These are phyloP conservation scores for Decorospora gaudefroyi DNA, from an alignment of 2,329 filamentous ascomycete genomes.

Conservation along the genomic window DNA sequence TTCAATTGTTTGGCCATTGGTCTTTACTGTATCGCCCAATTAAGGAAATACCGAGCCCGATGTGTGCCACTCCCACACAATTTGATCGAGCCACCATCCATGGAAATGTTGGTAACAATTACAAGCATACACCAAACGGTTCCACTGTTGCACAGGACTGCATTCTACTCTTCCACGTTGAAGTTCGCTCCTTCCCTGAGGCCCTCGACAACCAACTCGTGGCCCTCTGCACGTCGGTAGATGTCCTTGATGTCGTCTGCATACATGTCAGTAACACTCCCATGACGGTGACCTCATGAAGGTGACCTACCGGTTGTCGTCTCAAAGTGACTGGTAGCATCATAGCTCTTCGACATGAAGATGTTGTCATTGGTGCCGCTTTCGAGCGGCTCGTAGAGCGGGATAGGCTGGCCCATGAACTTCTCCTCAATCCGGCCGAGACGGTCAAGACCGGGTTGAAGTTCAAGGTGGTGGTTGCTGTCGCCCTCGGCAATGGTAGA, in stretches of 20 bases:
- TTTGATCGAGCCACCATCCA: too few relatives aligned
- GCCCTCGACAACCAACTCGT: constrained; percentile 86
- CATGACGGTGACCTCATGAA: background rate
- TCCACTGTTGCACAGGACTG: constrained; percentile 10
- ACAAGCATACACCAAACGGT: constrained; percentile 17
- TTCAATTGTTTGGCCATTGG: too few relatives aligned
- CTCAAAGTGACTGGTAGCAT: constrained; percentile 97
- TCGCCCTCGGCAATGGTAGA: constrained; percentile 92
- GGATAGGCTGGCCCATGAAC: constrained; percentile 92
- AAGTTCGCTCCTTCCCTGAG: constrained; percentile 76
- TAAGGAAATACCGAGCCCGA: constrained; percentile 21
- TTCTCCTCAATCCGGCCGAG: constrained; percentile 94
- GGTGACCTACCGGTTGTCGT: constrained; percentile 70
- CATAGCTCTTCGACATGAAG: constrained; percentile 98
- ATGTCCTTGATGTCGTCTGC: constrained; percentile 94
- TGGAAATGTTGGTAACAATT: too few relatives aligned
- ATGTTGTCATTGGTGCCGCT: constrained; percentile 85
- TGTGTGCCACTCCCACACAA: constrained; percentile 11
- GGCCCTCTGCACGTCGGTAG: constrained; percentile 79
- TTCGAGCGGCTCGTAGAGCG: constrained; percentile 88
- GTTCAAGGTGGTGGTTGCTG: constrained; percentile 93
- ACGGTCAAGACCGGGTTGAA: constrained; percentile 87
- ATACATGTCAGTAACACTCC: constrained; percentile 27
- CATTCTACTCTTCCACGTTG: constrained; percentile 61
- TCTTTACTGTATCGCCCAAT: constrained; percentile 2